Evolutionary conservation across 768 basidiomycete species (phyloP).

Genomic region (Kwoniella shandongensis): DNA sequence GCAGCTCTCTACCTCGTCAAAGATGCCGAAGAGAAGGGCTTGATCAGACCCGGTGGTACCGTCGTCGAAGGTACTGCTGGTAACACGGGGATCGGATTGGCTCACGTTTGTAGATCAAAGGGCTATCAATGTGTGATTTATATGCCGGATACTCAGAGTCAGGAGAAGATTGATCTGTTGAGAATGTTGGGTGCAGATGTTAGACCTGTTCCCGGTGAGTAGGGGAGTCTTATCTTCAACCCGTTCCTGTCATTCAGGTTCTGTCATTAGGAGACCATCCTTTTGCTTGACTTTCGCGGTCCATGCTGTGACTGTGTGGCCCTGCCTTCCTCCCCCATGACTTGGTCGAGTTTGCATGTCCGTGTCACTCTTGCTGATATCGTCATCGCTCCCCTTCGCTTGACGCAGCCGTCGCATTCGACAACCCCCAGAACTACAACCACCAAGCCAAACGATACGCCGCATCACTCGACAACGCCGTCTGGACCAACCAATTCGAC

Average conservation of each 20-base stretch:
- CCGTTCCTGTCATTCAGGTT: neutral
- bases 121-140: conserved; percentile 99
- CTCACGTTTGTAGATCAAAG: conserved; percentile 74
- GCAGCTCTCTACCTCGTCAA: conserved; percentile 85
- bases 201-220: conserved; percentile 76
- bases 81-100: conserved; percentile 95
- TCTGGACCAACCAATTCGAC: conserved; percentile 99
- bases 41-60: conserved; percentile 88
- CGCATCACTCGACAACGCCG: conserved; percentile 67
- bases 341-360: no score
- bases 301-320: no score
- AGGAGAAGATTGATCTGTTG: conserved; percentile 97
- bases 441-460: conserved; percentile 91
- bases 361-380: neutral
- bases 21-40: conserved; percentile 83
- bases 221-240: neutral
- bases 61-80: conserved; percentile 98
- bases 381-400: neutral
- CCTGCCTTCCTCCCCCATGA: no score
- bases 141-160: conserved; percentile 96
- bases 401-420: conserved; percentile 74
- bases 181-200: conserved; percentile 98
- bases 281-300: no score
- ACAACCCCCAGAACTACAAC: conserved; percentile 94
- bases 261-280: no score